These are phyloP conservation scores for Ceratocystis destructans DNA, from an alignment of 2,329 filamentous ascomycete species.

Conservation along the genomic window DNA sequence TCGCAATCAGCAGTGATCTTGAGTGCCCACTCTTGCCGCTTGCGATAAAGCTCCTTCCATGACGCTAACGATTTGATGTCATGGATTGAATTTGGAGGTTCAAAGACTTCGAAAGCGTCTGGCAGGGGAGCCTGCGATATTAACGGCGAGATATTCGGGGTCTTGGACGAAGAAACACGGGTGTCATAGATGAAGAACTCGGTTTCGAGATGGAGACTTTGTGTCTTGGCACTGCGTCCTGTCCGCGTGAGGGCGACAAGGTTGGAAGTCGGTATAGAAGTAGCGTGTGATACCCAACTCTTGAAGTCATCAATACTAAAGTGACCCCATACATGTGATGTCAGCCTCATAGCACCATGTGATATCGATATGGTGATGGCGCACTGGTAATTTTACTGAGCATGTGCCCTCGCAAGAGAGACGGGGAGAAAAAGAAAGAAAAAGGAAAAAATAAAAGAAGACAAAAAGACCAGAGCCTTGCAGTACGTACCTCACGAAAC, in stretches of 20 bases:
- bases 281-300: slow-evolving; percentile 62
- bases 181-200: slow-evolving; percentile 92
- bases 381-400: background rate
- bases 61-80: slow-evolving; percentile 67
- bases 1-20: slow-evolving; percentile 55
- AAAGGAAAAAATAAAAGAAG: background rate
- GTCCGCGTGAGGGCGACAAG: slow-evolving; percentile 78
- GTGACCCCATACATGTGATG: slow-evolving; percentile 7
- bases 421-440: background rate
- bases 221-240: slow-evolving; percentile 70
- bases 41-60: slow-evolving; percentile 80
- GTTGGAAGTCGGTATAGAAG: slow-evolving; percentile 58
- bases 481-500: slow-evolving; percentile 53
- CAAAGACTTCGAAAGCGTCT: slow-evolving; percentile 21
- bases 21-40: slow-evolving; percentile 66
- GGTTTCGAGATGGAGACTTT: slow-evolving; percentile 68
- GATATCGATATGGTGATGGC: slow-evolving; percentile 10
- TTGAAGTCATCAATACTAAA: slow-evolving; percentile 70
- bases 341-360: slow-evolving; percentile 8
- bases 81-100: slow-evolving; percentile 68
- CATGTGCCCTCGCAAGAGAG: background rate
- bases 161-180: slow-evolving; percentile 49
- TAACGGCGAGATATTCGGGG: slow-evolving; percentile 32
- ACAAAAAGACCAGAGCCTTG: background rate
- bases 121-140: slow-evolving; percentile 38